Conservation (phyloP, 1,284 basidiomycete genomes). For the Lentinula novae-zelandiae region DNA sequence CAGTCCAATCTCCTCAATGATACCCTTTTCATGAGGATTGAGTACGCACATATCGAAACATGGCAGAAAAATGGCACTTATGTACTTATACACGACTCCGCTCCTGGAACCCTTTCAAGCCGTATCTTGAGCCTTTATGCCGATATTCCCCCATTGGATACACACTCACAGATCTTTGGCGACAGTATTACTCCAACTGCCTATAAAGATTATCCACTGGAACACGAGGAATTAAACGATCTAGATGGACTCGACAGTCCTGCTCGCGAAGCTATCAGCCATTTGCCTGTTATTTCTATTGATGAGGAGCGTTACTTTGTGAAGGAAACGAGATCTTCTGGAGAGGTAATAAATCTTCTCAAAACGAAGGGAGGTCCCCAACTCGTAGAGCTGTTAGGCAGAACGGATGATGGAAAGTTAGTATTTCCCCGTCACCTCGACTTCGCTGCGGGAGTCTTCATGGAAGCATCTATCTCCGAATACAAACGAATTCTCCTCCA, state of each 20-base stretch:
- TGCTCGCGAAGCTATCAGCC: too few species aligned
- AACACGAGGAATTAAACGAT: background rate
- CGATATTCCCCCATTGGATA: slow-evolving; percentile 6
- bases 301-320: background rate
- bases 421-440: background rate
- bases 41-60: too few species aligned
- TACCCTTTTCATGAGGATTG: too few species aligned
- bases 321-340: background rate
- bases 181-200: slow-evolving; percentile 7
- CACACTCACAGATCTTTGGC: slow-evolving; percentile 7
- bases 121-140: slow-evolving; percentile 13
- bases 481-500: slow-evolving; percentile 12
- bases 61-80: background rate
- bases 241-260: too few species aligned
- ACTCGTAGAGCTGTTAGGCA: background rate
- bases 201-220: background rate
- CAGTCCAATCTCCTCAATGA: too few species aligned
- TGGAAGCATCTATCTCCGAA: background rate
- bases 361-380: background rate
- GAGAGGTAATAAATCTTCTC: slow-evolving; percentile 1
- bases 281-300: background rate
- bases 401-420: background rate
- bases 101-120: slow-evolving; percentile 11
- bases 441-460: background rate
- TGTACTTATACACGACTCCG: slow-evolving; percentile 6